Evolutionary conservation across 306 rosid species (phyloP).

Genomic region (Castanea crenata): DNA sequence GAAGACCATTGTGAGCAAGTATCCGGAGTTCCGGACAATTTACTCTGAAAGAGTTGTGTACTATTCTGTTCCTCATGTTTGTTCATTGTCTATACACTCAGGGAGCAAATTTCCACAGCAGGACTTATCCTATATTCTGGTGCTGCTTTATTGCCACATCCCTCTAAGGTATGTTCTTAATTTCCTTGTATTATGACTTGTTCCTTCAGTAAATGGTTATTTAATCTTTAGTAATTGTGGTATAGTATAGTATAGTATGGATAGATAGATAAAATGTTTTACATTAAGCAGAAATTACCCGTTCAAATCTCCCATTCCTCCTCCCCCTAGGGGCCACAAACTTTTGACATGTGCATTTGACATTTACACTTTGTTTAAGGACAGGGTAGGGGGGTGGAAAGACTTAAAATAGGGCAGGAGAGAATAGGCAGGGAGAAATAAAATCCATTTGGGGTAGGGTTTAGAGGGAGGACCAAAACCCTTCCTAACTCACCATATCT

Average conservation of each 20-base stretch:
- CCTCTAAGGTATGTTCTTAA: slow-evolving; percentile 58
- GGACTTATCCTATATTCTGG: slow-evolving; percentile 43
- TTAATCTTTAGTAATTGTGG: not conserved
- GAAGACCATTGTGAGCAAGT: not conserved
- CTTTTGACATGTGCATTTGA: not conserved
- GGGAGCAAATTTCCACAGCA: slow-evolving; percentile 28
- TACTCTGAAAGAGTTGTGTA: slow-evolving; percentile 2
- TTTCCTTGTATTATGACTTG: not conserved
- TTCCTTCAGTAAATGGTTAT: not conserved
- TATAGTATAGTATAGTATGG: no score
- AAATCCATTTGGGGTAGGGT: not conserved
- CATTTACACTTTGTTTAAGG: not conserved
- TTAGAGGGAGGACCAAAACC: no score
- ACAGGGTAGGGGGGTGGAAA: not conserved
- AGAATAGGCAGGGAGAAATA: not conserved
- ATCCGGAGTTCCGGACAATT: not conserved
- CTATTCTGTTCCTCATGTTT: slow-evolving; percentile 10
- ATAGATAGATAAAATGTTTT: no score
- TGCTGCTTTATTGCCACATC: slow-evolving; percentile 65
- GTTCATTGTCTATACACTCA: slow-evolving; percentile 30
- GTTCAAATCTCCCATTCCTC: no score
- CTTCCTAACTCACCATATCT: no score
- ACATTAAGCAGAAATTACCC: no score
- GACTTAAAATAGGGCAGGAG: no score
- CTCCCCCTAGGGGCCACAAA: no score